Base-by-base conservation (phyloP, 192 early-diverging fungal genomes). In the Kickxella alabastrina region DNA sequence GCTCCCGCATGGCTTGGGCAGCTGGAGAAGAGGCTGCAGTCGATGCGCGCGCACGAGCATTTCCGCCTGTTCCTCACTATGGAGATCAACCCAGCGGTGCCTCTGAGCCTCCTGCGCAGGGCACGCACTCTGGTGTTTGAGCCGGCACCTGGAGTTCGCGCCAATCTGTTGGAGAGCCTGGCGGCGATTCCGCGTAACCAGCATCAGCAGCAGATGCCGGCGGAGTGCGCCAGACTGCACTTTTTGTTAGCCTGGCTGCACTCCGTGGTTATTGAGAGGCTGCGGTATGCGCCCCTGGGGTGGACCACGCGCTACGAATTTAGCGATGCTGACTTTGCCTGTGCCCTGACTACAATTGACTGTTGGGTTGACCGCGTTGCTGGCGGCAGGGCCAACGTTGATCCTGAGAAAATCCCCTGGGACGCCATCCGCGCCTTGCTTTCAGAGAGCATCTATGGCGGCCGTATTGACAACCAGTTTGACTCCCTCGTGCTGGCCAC, bases 221-320 rank as follows among this genome's bases (percentile, higher is more conserved):
- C 80, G 1, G 97, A 99, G 77, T 85, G 89, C 24, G 74, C 82
- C 2, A 85, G 96, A 10, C 77, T 98, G 36, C 91, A 92, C 73
- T 99, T 99, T 60, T 67, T 96, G 68, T 70, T 98, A 22, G 90
- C 93, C 6, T 99, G 97, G 97, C 76, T 98, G 44, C 95, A 99
- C 75, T 85, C 92, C 0, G 79, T 99, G 15, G 84, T 95, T 6
- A 77, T 93, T 57, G 97, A 99, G 79, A 91, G 97, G 41, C 80
- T 97, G 26, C 88, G 97, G 9, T 99, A 99, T 65, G 85, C 85
- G 14, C 97, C 97, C 35, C 79, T 99, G 25, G 97, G 97, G 18
- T 99, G 97, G 97, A 87, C 93, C 10, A 95, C 93, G 71, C 56
- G 72, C 1, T 99, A 99, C 62, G 97, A 98, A 63, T 99, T 99